Percentiles rank a stretch among this genome's conserved stretches.
Evolutionary conservation across 306 rosid genomes (phyloP).

Genomic region (Cicer chorassanicum): DNA sequence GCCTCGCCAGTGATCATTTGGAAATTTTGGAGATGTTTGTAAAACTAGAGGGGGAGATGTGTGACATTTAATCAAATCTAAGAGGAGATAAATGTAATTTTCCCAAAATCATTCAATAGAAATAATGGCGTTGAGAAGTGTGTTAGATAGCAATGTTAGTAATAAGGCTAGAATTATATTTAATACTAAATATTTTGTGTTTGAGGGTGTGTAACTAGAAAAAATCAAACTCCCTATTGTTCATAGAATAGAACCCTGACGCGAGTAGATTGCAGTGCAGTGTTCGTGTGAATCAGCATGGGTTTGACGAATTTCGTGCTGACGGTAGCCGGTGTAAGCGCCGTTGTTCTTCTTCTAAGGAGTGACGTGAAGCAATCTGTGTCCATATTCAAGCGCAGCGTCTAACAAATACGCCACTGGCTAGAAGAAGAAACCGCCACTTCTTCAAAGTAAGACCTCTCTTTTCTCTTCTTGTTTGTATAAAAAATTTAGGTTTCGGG

Average conservation of each 20-base stretch:
- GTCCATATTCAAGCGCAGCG: conserved; percentile 50
- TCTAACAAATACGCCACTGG: conserved; percentile 61
- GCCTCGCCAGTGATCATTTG: too few species aligned
- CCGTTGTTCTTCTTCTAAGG: conserved; percentile 55
- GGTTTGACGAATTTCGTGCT: conserved; percentile 57
- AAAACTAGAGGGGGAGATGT: too few species aligned
- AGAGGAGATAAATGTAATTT: too few species aligned
- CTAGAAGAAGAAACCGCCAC: conserved; percentile 61
- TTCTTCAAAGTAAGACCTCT: conserved; percentile 44
- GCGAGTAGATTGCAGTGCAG: not conserved
- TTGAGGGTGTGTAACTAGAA: too few species aligned
- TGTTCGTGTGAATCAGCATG: conserved; percentile 34
- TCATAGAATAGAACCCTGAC: not conserved
- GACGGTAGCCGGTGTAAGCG: conserved; percentile 61
- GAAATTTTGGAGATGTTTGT: too few species aligned
- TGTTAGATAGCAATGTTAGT: too few species aligned
- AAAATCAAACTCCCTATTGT: too few species aligned
- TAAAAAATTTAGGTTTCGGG: not conserved
- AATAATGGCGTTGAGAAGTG: too few species aligned
- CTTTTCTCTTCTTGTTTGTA: not conserved
- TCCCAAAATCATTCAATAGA: too few species aligned
- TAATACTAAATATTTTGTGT: too few species aligned
- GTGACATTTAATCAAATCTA: too few species aligned
- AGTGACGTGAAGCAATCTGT: conserved; percentile 66
- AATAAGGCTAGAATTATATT: too few species aligned